Evolutionary conservation across 2,329 filamentous ascomycete genomes (phyloP).

Genomic region (Aspergillus sp.): DNA sequence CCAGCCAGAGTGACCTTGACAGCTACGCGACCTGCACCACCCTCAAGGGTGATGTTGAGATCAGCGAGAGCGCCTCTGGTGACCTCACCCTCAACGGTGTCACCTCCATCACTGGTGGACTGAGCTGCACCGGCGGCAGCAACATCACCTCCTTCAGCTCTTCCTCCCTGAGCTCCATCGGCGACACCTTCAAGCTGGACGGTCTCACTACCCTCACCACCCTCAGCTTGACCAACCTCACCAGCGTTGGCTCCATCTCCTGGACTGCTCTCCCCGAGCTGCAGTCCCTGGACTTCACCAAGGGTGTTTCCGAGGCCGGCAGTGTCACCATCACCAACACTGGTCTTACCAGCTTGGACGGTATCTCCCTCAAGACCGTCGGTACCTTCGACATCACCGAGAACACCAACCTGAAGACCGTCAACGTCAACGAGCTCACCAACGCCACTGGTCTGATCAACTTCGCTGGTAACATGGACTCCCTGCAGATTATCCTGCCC

Average conservation of each 20-base stretch:
- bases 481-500: conserved; percentile 71
- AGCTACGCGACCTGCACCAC: conserved; percentile 67
- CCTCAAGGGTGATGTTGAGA: conserved; percentile 67
- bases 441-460: conserved; percentile 71
- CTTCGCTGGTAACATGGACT: conserved; percentile 77
- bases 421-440: conserved; percentile 71
- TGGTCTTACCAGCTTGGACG: conserved; percentile 72
- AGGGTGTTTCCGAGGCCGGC: conserved; percentile 67
- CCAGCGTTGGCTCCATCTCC: conserved; percentile 64
- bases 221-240: conserved; percentile 67
- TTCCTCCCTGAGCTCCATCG: conserved; percentile 64
- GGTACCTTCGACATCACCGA: conserved; percentile 80
- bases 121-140: conserved; percentile 56
- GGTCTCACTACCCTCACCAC: conserved; percentile 68
- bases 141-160: conserved; percentile 66
- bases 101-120: conserved; percentile 59
- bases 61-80: conserved; percentile 59
- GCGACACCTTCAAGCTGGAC: conserved; percentile 68
- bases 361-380: conserved; percentile 76
- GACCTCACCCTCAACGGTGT: conserved; percentile 64
- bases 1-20: conserved; percentile 65
- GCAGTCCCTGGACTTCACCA: conserved; percentile 60
- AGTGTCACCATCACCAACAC: conserved; percentile 82
- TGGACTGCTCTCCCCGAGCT: conserved; percentile 72
- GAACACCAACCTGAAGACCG: conserved; percentile 76